Evolutionary conservation across 2,329 filamentous ascomycete species (phyloP), one percentile per base, ranked within the genome.

Genomic region (Fusarium metavorans): DNA sequence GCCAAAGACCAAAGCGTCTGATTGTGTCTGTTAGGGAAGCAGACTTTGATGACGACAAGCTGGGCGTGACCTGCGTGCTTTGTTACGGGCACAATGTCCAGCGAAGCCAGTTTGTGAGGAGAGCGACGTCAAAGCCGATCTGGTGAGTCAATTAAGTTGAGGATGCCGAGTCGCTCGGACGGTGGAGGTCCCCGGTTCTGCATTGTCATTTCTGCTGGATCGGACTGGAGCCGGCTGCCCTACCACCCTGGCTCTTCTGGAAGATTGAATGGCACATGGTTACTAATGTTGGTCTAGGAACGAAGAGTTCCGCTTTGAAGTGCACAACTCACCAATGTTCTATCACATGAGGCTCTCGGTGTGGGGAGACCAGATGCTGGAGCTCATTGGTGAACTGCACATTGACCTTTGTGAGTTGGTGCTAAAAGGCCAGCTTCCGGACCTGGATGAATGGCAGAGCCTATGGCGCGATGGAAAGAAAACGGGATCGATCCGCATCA

Each of bases 311-410:
- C 67, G 73, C 41, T 78, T 79, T 37, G 62, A 77, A 32, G 71
- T 79, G 20, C 71, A 76, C 43, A 68, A 78, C 65, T 79, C 74
- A 52, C 77, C 77, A 43, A 79, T 79, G 76, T 79, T 66, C 66
- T 72, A 77, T 30, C 74, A 79, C 54, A 65, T 79, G 43, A 73
- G 77, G 66, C 58, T 78, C 41, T 78, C 76, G 5, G 73, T 79
- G 32, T 79, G 77, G 77, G 76, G 71, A 61, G 62, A 67, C 8
- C 77, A 79, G 45, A 79, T 78, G 77, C 59, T 76, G 9, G 70
- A 79, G 66, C 64, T 79, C 27, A 74, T 79, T 68, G 77, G 77
- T 32, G 77, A 79, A 61, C 20, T 78, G 10, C 64, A 76, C 48
- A 60, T 79, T 35, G 76, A 79, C 52, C 74, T 79, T 37, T 73